Evolutionary conservation across 129 eudicot species (phyloP), one percentile per base, ranked within the genome.

Genomic region (Deinandra increscens): DNA sequence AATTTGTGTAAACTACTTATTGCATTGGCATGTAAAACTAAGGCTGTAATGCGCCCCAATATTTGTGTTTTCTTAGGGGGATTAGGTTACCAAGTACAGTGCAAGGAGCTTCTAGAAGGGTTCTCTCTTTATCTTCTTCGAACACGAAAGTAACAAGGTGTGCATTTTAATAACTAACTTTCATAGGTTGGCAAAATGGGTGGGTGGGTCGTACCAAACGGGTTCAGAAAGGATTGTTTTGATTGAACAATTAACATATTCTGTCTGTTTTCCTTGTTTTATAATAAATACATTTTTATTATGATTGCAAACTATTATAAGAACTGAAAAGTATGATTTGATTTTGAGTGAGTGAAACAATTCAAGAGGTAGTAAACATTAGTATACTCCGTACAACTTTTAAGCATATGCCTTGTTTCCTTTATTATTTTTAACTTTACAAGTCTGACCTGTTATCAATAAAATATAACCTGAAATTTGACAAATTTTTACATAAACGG

Each of bases 71-170:
- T 6, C 68, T 61, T 67, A 79, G 83, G 61, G 79, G 79, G 42
- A 68, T 79, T 22, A 79, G 83, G 75, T 61, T 79, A 68, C 83
- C 83, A 12, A 64, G 68, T 61, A 74, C 67, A 7, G 61, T 79
- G 48, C 79, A 79, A 73, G 79, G 79, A 62, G 71, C 75, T 75
- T 79, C 83, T 42, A 68, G 71, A 68, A 61, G 79, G 79, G 49
- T 73, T 62, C 74, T 68, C 72, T 73, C 75, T 39, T 56, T 73
- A 59, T 79, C 83, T 62, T 79, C 83, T 73, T 68, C 75, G 50
- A 72, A 73, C 51, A 60, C 73, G 83, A 74, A 68, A 42, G 79
- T 67, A 43, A 62, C 75, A 53, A 73, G 83, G 83, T 79, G 73
- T 67, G 59, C 65, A 58, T 79, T 60, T 51, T 13, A n/a, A 4